Conservation (phyloP, 345 rosid species). For the Chamaenerion angustifolium region DNA sequence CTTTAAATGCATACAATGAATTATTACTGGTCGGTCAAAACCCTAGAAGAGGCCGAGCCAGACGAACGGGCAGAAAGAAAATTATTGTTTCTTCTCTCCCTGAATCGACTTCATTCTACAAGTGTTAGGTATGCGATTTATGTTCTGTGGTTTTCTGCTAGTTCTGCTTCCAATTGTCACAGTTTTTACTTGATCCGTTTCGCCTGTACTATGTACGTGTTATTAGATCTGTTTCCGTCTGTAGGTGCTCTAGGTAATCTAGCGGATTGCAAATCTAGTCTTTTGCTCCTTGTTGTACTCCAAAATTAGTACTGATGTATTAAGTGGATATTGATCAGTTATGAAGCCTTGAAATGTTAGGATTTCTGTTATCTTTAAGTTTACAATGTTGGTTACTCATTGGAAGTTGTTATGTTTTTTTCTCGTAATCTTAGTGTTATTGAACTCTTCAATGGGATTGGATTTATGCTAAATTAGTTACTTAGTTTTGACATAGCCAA, state of each 20-base stretch:
- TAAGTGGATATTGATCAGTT: no score
- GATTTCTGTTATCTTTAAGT: no score
- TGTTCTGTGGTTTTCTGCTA: not conserved
- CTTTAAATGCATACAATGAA: no score
- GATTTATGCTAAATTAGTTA: no score
- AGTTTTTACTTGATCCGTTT: not conserved
- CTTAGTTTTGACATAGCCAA: no score
- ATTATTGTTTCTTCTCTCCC: not conserved
- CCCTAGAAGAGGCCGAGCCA: conserved; percentile 1
- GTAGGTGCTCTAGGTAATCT: not conserved
- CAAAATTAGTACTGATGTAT: no score
- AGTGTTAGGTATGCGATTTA: not conserved
- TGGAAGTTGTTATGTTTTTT: no score
- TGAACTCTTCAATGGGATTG: no score
- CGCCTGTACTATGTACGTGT: not conserved
- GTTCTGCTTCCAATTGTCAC: not conserved
- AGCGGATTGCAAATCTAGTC: not conserved
- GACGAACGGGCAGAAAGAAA: not conserved
- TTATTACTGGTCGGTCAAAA: not conserved
- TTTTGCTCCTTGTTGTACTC: no score
- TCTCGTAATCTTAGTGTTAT: no score
- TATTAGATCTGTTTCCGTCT: not conserved
- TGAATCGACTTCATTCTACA: not conserved
- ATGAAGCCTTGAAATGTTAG: no score
- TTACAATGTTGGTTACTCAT: no score